phyloP scores from a whole-genome alignment of 192 early-diverging fungal genomes.

The Coemansia asiatica region DNA sequence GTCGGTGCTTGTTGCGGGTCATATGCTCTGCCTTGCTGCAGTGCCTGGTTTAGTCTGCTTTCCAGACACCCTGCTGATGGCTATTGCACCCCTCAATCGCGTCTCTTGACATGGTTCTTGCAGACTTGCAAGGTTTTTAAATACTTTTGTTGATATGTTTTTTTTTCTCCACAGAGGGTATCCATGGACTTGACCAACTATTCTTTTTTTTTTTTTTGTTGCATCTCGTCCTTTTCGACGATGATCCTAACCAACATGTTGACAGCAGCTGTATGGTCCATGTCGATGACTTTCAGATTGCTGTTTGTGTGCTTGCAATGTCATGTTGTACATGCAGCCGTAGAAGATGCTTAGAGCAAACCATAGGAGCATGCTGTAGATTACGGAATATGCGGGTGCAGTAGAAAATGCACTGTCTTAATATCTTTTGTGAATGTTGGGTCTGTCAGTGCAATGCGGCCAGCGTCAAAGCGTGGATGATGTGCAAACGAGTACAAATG shows the following conservation, averaged over 20 bases:
- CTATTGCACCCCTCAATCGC: conserved; percentile 24
- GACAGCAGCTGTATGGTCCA: background rate
- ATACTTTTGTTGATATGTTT: background rate
- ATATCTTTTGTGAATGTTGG: background rate
- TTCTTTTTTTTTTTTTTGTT: background rate
- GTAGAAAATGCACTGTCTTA: conserved; percentile 4
- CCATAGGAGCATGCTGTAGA: conserved; percentile 18
- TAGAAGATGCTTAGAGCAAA: background rate
- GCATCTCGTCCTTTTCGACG: background rate
- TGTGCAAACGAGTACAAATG: conserved; percentile 1
- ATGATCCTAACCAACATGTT: background rate
- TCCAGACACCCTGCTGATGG: conserved; percentile 8
- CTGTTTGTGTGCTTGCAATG: background rate
- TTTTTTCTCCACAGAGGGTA: background rate
- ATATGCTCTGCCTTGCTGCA: background rate
- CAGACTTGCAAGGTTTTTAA: background rate
- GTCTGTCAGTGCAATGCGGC: conserved; percentile 11
- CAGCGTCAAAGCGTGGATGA: conserved; percentile 2
- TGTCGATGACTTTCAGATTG: conserved; percentile 11
- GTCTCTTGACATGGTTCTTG: conserved; percentile 7
- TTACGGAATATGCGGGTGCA: background rate
- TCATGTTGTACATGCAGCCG: conserved; percentile 5
- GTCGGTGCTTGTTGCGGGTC: conserved; percentile 1
- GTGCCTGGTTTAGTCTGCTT: background rate
- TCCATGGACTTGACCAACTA: background rate